These are phyloP conservation scores for Plantago major DNA, from an alignment of 257 asterid species.

Conservation along the genomic window DNA sequence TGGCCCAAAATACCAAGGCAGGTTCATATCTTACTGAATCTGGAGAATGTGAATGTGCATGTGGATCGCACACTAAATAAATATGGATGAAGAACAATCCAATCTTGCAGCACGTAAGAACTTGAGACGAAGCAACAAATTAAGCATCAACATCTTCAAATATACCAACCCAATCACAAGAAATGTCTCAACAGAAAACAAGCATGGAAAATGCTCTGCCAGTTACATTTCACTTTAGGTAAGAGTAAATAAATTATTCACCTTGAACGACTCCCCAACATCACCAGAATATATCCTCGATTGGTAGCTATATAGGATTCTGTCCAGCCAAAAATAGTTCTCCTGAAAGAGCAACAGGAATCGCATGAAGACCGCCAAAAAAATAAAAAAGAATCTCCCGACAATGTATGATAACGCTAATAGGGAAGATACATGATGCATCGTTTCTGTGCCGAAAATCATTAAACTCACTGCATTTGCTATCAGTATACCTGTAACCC, in stretches of 20 bases:
- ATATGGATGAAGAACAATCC: too few relatives aligned
- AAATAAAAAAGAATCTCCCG: conserved; percentile 7
- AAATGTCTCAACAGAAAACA: not conserved
- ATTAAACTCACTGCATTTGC: conserved; percentile 21
- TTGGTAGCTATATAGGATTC: conserved; percentile 87
- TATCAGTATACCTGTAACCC: conserved; percentile 64
- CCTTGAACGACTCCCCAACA: conserved; percentile 75
- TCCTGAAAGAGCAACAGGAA: conserved; percentile 48
- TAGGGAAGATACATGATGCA: conserved; percentile 1
- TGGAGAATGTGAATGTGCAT: too few relatives aligned
- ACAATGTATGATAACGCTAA: conserved; percentile 6
- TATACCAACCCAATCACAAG: not conserved
- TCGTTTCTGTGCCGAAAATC: conserved; percentile 6
- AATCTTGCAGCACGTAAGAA: not conserved
- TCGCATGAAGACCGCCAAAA: conserved; percentile 22
- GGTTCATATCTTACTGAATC: too few relatives aligned
- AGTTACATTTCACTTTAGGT: not conserved
- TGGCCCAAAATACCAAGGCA: too few relatives aligned
- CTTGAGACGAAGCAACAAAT: not conserved
- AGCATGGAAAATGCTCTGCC: not conserved
- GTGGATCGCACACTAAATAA: too few relatives aligned
- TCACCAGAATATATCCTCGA: conserved; percentile 82
- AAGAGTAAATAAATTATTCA: conserved; percentile 19
- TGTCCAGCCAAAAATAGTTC: conserved; percentile 81
- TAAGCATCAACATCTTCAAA: not conserved